Conservation (phyloP, 2,329 filamentous ascomycete species). For the Cladosporium velox region DNA sequence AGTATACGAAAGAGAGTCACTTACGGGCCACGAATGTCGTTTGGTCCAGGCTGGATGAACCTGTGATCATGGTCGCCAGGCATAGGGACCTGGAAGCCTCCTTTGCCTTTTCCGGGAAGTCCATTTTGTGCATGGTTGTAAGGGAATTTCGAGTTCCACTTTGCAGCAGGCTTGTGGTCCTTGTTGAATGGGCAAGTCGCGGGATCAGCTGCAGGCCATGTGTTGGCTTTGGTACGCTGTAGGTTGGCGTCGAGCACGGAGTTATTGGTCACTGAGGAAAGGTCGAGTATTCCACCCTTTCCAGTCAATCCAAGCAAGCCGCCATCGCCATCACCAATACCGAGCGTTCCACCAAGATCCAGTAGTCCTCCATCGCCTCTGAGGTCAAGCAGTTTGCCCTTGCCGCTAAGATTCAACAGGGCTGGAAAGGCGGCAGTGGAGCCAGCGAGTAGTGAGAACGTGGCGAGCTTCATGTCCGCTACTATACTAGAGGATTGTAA, state of each 20-base stretch:
- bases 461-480: constrained; percentile 16
- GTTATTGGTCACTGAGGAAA: background rate
- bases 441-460: constrained; percentile 9
- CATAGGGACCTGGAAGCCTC: constrained; percentile 44
- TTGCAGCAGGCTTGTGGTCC: constrained; percentile 14
- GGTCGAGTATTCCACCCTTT: constrained; percentile 9
- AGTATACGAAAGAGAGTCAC: background rate
- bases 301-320: constrained; percentile 9
- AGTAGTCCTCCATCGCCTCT: background rate
- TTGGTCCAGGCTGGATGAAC: constrained; percentile 36
- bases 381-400: constrained; percentile 7
- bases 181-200: constrained; percentile 11
- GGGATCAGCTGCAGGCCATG: constrained; percentile 13
- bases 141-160: constrained; percentile 14
- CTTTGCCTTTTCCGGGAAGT: constrained; percentile 35
- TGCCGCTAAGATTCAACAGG: constrained; percentile 10
- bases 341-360: background rate
- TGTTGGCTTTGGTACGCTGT: background rate
- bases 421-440: constrained; percentile 15
- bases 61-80: constrained; percentile 40
- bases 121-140: constrained; percentile 23
- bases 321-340: background rate
- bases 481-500: background rate
- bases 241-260: constrained; percentile 9
- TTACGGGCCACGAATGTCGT: constrained; percentile 41